Percentiles rank a stretch among this genome's conserved stretches.
Evolutionary conservation across 2,329 filamentous ascomycete species (phyloP).

Genomic region (Sclerotinia minor): DNA sequence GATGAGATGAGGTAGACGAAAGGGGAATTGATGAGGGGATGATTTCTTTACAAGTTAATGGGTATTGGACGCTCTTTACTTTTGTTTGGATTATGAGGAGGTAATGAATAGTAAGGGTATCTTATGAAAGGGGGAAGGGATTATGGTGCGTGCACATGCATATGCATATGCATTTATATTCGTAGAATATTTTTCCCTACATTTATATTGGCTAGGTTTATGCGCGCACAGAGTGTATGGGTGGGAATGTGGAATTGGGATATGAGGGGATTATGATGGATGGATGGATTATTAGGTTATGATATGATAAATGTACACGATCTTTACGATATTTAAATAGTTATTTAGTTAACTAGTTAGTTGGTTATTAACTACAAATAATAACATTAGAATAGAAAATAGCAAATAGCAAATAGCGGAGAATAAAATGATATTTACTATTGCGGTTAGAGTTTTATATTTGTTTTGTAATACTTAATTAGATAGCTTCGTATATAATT

Average conservation of each 20-base stretch:
- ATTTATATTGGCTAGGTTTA: too few relatives aligned
- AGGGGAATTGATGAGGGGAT: not conserved
- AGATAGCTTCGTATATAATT: too few relatives aligned
- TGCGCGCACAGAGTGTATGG: not conserved
- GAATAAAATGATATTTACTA: too few relatives aligned
- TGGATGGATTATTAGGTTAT: not conserved
- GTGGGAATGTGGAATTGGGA: not conserved
- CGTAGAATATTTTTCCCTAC: not conserved
- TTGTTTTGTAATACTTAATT: too few relatives aligned
- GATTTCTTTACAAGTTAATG: not conserved
- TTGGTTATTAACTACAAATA: not conserved
- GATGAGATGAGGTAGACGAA: not conserved
- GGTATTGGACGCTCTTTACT: slow-evolving; percentile 1
- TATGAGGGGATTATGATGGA: not conserved
- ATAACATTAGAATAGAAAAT: too few relatives aligned
- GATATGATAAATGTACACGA: not conserved
- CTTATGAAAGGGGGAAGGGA: too few relatives aligned
- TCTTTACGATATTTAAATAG: not conserved
- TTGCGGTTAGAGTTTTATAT: too few relatives aligned
- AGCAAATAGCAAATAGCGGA: too few relatives aligned
- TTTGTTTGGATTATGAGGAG: not conserved
- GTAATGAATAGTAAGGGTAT: too few relatives aligned
- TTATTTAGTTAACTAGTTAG: not conserved
- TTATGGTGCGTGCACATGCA: too few relatives aligned
- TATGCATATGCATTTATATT: not conserved